Evolutionary conservation across 306 rosid species (phyloP).

Genomic region (Vigna hirtella): DNA sequence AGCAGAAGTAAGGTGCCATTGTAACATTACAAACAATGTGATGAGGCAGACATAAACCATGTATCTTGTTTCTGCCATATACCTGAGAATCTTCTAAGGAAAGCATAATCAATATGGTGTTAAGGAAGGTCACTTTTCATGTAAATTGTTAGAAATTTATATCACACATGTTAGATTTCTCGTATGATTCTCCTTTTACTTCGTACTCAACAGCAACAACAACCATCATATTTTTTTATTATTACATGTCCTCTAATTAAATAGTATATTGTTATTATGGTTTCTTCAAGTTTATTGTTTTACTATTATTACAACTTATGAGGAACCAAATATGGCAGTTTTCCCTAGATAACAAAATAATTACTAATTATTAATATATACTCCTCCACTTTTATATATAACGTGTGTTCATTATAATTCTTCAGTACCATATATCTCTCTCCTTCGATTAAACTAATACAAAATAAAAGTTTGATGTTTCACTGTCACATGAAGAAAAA

Average conservation of each 20-base stretch:
- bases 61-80: constrained; percentile 15
- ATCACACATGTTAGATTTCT: neutral
- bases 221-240: too few species aligned
- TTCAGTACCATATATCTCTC: too few species aligned
- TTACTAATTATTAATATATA: too few species aligned
- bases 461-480: too few species aligned
- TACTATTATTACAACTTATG: too few species aligned
- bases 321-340: too few species aligned
- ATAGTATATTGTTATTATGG: neutral
- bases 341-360: too few species aligned
- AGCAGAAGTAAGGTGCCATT: constrained; percentile 6
- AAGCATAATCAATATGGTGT: neutral
- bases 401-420: too few species aligned
- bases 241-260: neutral
- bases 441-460: too few species aligned
- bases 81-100: neutral
- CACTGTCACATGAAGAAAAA: too few species aligned
- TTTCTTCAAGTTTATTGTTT: neutral
- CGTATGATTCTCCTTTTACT: constrained; percentile 14
- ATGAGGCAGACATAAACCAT: neutral
- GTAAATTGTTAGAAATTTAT: neutral
- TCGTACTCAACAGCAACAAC: neutral
- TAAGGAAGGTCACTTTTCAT: neutral
- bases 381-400: too few species aligned
- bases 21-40: constrained; percentile 21